phyloP scores from a whole-genome alignment of 2,329 filamentous ascomycete species.

The Thelonectria rubi region DNA sequence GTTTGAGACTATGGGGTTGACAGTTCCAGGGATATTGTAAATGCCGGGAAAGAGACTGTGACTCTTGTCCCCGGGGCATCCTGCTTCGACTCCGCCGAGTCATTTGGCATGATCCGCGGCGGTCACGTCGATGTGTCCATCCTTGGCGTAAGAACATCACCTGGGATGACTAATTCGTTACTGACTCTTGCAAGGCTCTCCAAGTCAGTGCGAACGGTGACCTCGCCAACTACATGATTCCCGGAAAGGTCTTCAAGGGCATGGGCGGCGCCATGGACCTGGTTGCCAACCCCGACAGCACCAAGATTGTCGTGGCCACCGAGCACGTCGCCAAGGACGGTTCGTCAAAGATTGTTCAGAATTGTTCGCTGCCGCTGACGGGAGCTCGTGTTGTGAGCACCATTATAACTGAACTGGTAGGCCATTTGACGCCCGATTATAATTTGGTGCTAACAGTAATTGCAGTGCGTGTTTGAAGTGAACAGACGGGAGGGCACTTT shows the following conservation, averaged over 20 bases:
- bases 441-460: slow-evolving; percentile 17
- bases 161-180: neutral
- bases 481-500: slow-evolving; percentile 68
- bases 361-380: slow-evolving; percentile 71
- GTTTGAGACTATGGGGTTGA: slow-evolving; percentile 19
- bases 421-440: slow-evolving; percentile 42
- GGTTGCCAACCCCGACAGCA: slow-evolving; percentile 74
- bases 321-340: slow-evolving; percentile 77
- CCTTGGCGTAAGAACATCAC: slow-evolving; percentile 64
- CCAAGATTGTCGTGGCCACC: slow-evolving; percentile 77
- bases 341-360: slow-evolving; percentile 71
- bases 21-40: slow-evolving; percentile 72
- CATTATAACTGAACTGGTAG: slow-evolving; percentile 77
- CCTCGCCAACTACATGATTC: slow-evolving; percentile 90
- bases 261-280: slow-evolving; percentile 85
- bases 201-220: slow-evolving; percentile 83
- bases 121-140: slow-evolving; percentile 87
- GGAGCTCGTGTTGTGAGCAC: slow-evolving; percentile 74
- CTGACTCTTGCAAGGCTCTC: slow-evolving; percentile 59
- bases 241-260: slow-evolving; percentile 86
- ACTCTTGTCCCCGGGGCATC: slow-evolving; percentile 80
- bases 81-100: slow-evolving; percentile 82
- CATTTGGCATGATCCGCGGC: slow-evolving; percentile 87
- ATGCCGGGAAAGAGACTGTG: slow-evolving; percentile 88
- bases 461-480: slow-evolving; percentile 74